Percentiles rank a stretch among this genome's conserved stretches.
Evolutionary conservation across 352 stramenopile genomes (phyloP).

Genomic region (Stramenopiles sp.): DNA sequence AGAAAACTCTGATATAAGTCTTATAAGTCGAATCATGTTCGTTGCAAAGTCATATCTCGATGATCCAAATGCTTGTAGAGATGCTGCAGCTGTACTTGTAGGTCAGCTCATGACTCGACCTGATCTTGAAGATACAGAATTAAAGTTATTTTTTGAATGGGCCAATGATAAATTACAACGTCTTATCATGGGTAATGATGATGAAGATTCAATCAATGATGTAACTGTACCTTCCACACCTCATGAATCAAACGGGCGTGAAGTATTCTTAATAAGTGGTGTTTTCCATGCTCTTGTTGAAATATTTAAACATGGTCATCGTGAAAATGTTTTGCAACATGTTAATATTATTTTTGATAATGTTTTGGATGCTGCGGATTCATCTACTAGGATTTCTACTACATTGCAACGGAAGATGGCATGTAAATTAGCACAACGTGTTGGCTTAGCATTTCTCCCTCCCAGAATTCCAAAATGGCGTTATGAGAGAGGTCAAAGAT

Average conservation of each 20-base stretch:
- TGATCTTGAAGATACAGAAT: slow-evolving; percentile 54
- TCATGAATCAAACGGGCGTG: neutral
- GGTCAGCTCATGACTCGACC: slow-evolving; percentile 57
- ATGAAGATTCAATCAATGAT: slow-evolving; percentile 8
- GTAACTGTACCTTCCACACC: neutral
- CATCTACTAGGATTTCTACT: neutral
- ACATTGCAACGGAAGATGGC: slow-evolving; percentile 35
- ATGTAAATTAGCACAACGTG: slow-evolving; percentile 74
- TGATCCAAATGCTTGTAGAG: slow-evolving; percentile 36
- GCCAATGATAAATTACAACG: slow-evolving; percentile 25
- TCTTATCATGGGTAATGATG: slow-evolving; percentile 8
- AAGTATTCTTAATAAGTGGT: slow-evolving; percentile 15
- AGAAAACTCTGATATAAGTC: neutral
- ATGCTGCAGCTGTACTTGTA: slow-evolving; percentile 66
- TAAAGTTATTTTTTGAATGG: slow-evolving; percentile 57
- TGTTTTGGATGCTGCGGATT: slow-evolving; percentile 13
- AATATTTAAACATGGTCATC: slow-evolving; percentile 27
- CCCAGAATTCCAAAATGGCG: slow-evolving; percentile 65
- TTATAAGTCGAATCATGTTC: slow-evolving; percentile 33
- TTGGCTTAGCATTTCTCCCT: slow-evolving; percentile 64
- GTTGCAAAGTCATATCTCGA: slow-evolving; percentile 41
- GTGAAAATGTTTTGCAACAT: slow-evolving; percentile 16
- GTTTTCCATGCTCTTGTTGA: slow-evolving; percentile 25
- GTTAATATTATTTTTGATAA: slow-evolving; percentile 15
- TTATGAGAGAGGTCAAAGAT: slow-evolving; percentile 62